Percentiles rank a stretch among this genome's conserved stretches.
These are phyloP conservation scores for Spizellomyces sp. DNA, from an alignment of 192 early-diverging fungal species.

Conservation along the genomic window DNA sequence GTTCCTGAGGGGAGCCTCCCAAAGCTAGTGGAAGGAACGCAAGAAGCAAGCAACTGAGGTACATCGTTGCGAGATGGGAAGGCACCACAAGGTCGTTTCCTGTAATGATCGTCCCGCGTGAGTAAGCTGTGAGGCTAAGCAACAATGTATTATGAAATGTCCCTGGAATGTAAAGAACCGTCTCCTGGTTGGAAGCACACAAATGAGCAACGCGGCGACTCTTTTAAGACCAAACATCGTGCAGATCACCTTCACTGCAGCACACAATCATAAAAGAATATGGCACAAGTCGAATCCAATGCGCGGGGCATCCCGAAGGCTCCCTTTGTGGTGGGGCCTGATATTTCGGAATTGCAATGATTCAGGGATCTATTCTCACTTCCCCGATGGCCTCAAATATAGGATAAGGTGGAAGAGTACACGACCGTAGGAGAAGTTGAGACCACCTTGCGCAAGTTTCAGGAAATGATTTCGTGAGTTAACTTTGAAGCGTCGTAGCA, in stretches of 20 bases:
- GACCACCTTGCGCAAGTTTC: conserved; percentile 86
- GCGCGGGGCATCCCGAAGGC: conserved; percentile 94
- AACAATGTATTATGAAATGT: too few species aligned
- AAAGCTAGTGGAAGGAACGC: too few species aligned
- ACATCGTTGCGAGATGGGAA: too few species aligned
- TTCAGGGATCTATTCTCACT: neutral
- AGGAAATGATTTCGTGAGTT: conserved; percentile 82
- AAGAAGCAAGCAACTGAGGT: too few species aligned
- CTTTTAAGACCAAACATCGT: conserved; percentile 2
- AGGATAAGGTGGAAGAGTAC: conserved; percentile 91
- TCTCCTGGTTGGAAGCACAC: too few species aligned
- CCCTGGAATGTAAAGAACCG: too few species aligned
- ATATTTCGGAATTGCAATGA: neutral
- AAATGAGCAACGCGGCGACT: too few species aligned
- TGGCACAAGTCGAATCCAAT: conserved; percentile 70
- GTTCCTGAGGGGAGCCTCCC: too few species aligned
- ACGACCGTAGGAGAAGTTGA: conserved; percentile 76
- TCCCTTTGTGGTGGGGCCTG: conserved; percentile 82
- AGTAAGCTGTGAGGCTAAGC: too few species aligned
- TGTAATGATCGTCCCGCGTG: too few species aligned
- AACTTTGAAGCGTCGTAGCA: neutral
- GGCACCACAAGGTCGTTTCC: too few species aligned
- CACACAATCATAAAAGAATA: conserved; percentile 16
- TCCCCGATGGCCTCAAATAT: conserved; percentile 6
- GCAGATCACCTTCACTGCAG: neutral